phyloP scores from a whole-genome alignment of 2,329 filamentous ascomycete species.

The Chalaropsis ovoidea region DNA sequence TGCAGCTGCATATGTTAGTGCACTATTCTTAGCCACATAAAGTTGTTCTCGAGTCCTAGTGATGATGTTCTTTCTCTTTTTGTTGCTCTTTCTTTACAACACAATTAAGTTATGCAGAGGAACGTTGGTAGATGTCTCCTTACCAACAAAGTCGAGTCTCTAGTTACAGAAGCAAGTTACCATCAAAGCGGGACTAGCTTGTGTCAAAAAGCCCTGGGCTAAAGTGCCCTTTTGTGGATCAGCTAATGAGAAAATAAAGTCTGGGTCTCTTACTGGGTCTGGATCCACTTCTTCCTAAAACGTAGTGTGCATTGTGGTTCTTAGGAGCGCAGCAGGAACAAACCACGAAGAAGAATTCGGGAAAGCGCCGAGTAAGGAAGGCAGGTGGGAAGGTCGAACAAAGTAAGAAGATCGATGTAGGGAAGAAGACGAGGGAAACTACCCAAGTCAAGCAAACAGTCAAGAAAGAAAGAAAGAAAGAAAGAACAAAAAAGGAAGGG shows the following conservation, averaged over 20 bases:
- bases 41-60: background rate
- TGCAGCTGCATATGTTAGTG: background rate
- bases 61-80: background rate
- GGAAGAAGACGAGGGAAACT: too few species aligned
- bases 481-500: too few species aligned
- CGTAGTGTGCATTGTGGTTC: background rate
- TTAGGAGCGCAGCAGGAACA: background rate
- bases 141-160: background rate
- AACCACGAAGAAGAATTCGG: background rate
- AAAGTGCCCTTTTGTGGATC: constrained; percentile 13
- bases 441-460: background rate
- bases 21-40: constrained; percentile 1
- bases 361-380: background rate
- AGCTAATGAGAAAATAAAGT: constrained; percentile 12
- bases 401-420: background rate
- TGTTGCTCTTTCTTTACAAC: background rate
- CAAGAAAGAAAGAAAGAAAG: too few species aligned
- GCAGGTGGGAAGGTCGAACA: background rate
- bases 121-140: background rate
- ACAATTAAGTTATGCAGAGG: background rate
- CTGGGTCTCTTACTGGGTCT: constrained; percentile 13
- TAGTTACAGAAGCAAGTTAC: background rate
- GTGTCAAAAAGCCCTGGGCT: constrained; percentile 15
- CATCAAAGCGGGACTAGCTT: constrained; percentile 1
- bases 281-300: background rate